These are phyloP conservation scores for Diaporthe ampelina DNA, from an alignment of 2,329 filamentous ascomycete species.

Conservation along the genomic window DNA sequence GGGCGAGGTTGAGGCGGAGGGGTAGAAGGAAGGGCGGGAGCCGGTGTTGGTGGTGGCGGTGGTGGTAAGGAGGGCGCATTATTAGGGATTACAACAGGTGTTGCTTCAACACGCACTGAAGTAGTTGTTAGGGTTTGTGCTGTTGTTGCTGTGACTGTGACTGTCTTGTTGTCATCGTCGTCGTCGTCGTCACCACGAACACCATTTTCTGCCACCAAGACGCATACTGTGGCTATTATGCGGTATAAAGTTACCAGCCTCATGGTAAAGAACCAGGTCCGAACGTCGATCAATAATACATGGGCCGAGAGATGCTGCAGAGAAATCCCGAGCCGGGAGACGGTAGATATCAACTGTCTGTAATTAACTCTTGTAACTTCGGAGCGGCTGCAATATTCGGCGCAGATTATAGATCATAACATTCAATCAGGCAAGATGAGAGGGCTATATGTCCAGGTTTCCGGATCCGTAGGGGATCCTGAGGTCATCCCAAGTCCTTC, in stretches of 20 bases:
- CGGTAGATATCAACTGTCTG: not conserved
- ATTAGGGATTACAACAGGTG: not conserved
- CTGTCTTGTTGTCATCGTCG: slow-evolving; percentile 5
- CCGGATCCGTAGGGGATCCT: not conserved
- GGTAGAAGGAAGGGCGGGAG: not conserved
- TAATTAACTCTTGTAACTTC: not conserved
- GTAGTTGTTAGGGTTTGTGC: not conserved
- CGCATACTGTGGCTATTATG: slow-evolving; percentile 18
- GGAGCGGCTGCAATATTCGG: not conserved
- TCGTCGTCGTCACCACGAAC: not conserved
- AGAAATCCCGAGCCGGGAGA: not conserved
- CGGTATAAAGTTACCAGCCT: slow-evolving; percentile 24
- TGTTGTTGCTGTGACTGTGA: not conserved
- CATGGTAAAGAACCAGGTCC: slow-evolving; percentile 5
- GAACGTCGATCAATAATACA: slow-evolving; percentile 4
- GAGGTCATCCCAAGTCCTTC: slow-evolving; percentile 17
- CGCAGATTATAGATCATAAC: not conserved
- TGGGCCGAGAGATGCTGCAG: not conserved
- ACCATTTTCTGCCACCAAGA: slow-evolving; percentile 7
- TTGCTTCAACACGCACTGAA: not conserved
- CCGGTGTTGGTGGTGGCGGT: not conserved
- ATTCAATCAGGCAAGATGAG: slow-evolving; percentile 7
- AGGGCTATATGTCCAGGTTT: slow-evolving; percentile 6
- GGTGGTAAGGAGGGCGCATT: not conserved
- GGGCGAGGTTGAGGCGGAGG: not conserved